phyloP scores from a whole-genome alignment of 192 early-diverging fungal genomes.

The Podila minutissima region DNA sequence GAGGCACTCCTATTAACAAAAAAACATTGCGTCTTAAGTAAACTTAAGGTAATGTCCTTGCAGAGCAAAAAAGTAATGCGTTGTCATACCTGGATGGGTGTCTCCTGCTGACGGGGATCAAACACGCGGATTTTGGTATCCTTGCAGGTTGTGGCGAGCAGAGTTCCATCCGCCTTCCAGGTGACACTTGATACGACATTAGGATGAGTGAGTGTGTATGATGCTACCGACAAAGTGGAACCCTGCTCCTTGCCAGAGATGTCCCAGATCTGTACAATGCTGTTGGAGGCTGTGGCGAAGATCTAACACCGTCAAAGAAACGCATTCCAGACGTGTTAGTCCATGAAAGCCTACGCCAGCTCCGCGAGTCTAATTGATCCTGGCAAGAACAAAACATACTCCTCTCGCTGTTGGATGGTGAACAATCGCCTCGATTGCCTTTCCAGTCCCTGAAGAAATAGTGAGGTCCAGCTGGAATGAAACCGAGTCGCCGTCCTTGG shows the following conservation, averaged over 20 bases:
- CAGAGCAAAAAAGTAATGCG: not conserved
- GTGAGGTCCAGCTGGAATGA: conserved; percentile 22
- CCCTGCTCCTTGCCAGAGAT: conserved; percentile 35
- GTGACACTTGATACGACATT: conserved; percentile 61
- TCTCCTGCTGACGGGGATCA: conserved; percentile 62
- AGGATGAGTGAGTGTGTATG: conserved; percentile 39
- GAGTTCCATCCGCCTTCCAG: conserved; percentile 69
- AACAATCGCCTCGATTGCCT: conserved; percentile 48
- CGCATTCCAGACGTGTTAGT: not conserved
- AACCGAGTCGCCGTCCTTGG: conserved; percentile 1
- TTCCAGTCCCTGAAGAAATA: conserved; percentile 44
- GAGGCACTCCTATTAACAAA: conserved; percentile 32
- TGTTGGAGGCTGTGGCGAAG: conserved; percentile 53
- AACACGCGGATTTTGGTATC: conserved; percentile 68
- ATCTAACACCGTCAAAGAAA: conserved; percentile 33
- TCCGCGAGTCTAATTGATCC: not conserved
- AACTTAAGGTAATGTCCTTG: not conserved
- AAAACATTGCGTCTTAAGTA: conserved; percentile 40
- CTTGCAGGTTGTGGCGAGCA: conserved; percentile 61
- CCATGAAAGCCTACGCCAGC: not conserved
- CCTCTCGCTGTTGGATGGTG: conserved; percentile 62
- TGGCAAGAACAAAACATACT: conserved; percentile 18
- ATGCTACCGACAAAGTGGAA: conserved; percentile 24
- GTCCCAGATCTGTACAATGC: conserved; percentile 62
- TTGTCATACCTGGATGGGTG: conserved; percentile 24